These are phyloP conservation scores for Plasmopara muralis DNA, from an alignment of 352 stramenopile genomes.

Conservation along the genomic window DNA sequence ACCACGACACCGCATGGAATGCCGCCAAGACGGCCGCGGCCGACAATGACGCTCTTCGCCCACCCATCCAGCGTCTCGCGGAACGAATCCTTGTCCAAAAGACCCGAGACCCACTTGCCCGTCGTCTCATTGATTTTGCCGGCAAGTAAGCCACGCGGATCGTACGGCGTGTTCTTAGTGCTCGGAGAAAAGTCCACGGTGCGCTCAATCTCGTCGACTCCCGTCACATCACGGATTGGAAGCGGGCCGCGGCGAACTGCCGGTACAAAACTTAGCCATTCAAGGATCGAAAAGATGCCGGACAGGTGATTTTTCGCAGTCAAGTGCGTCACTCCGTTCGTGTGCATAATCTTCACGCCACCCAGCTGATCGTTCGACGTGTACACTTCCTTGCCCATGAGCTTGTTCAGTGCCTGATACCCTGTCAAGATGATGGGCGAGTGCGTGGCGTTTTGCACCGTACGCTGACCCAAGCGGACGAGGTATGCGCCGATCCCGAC, in stretches of 20 bases:
- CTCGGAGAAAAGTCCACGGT: constrained; percentile 88
- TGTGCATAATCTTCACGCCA: constrained; percentile 99
- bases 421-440: constrained; percentile 99
- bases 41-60: constrained; percentile 99
- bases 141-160: constrained; percentile 91
- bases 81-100: constrained; percentile 99
- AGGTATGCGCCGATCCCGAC: constrained; percentile 99
- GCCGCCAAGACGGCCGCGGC: constrained; percentile 94
- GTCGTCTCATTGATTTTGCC: constrained; percentile 69
- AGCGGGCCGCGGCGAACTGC: constrained; percentile 77
- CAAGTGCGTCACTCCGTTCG: constrained; percentile 99
- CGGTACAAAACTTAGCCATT: constrained; percentile 99
- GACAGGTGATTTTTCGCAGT: constrained; percentile 95
- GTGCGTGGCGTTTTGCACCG: constrained; percentile 96
- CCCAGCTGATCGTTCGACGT: constrained; percentile 99
- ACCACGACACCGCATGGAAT: constrained; percentile 98
- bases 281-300: constrained; percentile 91
- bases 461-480: constrained; percentile 97
- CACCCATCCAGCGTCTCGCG: constrained; percentile 97
- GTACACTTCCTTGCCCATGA: constrained; percentile 99
- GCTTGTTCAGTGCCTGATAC: constrained; percentile 99
- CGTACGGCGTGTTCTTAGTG: constrained; percentile 92
- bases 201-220: constrained; percentile 80
- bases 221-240: constrained; percentile 80
- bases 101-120: constrained; percentile 87